Percentiles rank a stretch among this genome's conserved stretches.
Conservation (phyloP, 2,329 filamentous ascomycete species). For the Beauveria bassiana region DNA sequence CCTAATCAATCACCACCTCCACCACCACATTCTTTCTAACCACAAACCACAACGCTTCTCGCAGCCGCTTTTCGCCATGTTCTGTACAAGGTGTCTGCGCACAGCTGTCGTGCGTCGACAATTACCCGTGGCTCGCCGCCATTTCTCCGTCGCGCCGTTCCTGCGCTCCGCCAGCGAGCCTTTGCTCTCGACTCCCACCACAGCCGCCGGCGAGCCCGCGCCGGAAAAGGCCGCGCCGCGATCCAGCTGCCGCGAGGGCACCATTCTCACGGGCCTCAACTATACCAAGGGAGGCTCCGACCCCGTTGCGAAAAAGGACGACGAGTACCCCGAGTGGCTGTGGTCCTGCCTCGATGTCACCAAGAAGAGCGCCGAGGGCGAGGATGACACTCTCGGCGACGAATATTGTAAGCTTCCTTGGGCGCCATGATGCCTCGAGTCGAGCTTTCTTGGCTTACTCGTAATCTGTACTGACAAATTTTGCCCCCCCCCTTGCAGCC, state of each 20-base stretch:
- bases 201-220: constrained; percentile 23
- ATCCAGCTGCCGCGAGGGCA: constrained; percentile 59
- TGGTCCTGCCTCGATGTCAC: constrained; percentile 63
- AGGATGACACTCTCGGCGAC: constrained; percentile 55
- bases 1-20: neutral
- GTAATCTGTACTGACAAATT: constrained; percentile 3
- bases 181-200: constrained; percentile 28
- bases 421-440: neutral
- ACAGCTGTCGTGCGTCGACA: constrained; percentile 26
- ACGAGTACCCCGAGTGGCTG: constrained; percentile 73
- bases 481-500: constrained; percentile 38
- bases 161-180: constrained; percentile 30
- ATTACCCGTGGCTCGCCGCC: constrained; percentile 26
- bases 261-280: constrained; percentile 65
- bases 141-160: constrained; percentile 33
- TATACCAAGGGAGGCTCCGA: constrained; percentile 67
- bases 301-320: constrained; percentile 65
- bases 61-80: constrained; percentile 22
- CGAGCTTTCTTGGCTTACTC: neutral
- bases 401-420: constrained; percentile 61
- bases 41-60: constrained; percentile 10
- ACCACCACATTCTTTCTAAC: constrained; percentile 20
- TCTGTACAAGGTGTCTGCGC: constrained; percentile 43
- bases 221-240: constrained; percentile 22
- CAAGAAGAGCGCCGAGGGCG: constrained; percentile 43